Percentiles rank a stretch among this genome's conserved stretches.
Conservation (phyloP, 495 filamentous ascomycete species). For the Penicillium paxilli region DNA sequence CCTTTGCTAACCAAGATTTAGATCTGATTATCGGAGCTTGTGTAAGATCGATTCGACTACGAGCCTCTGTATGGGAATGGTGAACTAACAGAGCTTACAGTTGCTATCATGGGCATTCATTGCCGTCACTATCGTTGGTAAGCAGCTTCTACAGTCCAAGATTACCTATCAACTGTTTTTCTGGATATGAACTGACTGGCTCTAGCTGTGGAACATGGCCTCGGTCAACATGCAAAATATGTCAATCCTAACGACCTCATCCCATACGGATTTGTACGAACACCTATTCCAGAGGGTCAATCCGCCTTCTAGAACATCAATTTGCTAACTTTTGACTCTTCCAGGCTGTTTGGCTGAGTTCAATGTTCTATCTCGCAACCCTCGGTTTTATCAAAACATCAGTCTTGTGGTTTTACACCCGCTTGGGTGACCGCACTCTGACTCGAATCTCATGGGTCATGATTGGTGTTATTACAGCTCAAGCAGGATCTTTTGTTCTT, state of each 20-base stretch:
- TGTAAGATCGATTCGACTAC: slow-evolving; percentile 26
- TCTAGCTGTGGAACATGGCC: slow-evolving; percentile 34
- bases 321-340: not conserved
- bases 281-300: no score
- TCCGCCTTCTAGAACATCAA: no score
- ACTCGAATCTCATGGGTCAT: slow-evolving; percentile 32
- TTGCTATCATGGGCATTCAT: slow-evolving; percentile 39
- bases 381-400: slow-evolving; percentile 44
- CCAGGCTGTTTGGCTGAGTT: slow-evolving; percentile 41
- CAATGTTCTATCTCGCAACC: slow-evolving; percentile 41
- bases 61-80: not conserved
- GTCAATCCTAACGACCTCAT: slow-evolving; percentile 18
- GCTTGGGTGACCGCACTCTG: slow-evolving; percentile 34
- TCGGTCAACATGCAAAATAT: slow-evolving; percentile 31
- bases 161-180: not conserved
- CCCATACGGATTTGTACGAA: slow-evolving; percentile 33
- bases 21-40: slow-evolving; percentile 37
- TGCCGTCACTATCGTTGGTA: slow-evolving; percentile 34
- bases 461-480: slow-evolving; percentile 29
- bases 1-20: slow-evolving; percentile 8
- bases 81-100: slow-evolving; percentile 24
- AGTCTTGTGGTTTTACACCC: slow-evolving; percentile 41
- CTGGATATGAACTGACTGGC: slow-evolving; percentile 3
- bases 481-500: slow-evolving; percentile 36
- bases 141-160: slow-evolving; percentile 10